phyloP scores from a whole-genome alignment of 169 alveolate species.

The Cryptosporidium sp. region DNA sequence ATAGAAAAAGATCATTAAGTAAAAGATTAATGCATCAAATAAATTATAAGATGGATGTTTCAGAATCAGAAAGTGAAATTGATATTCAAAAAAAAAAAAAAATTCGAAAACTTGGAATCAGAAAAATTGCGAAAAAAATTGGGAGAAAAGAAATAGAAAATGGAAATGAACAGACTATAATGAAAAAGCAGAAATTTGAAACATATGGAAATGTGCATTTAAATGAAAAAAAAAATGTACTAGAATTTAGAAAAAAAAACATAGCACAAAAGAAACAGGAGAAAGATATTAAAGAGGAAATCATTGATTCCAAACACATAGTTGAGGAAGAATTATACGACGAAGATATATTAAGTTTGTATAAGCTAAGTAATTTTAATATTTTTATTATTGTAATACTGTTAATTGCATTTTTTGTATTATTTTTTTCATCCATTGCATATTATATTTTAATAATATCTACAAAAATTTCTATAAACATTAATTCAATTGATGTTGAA shows the following conservation, averaged over 20 bases:
- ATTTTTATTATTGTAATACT: background rate
- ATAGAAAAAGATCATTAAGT: conserved; percentile 43
- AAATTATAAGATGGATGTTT: conserved; percentile 42
- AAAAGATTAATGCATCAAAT: conserved; percentile 29
- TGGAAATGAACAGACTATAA: background rate
- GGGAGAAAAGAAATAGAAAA: conserved; percentile 28
- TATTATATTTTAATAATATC: conserved; percentile 24
- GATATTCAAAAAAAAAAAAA: conserved; percentile 7
- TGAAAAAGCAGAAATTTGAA: background rate
- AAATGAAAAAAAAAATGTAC: conserved; percentile 37
- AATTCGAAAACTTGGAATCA: conserved; percentile 8
- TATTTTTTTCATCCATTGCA: conserved; percentile 26
- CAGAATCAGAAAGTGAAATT: conserved; percentile 48
- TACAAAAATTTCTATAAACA: conserved; percentile 16
- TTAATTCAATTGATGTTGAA: conserved; percentile 47
- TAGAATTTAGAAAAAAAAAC: conserved; percentile 32
- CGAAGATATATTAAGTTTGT: conserved; percentile 57
- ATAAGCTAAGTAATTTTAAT: conserved; percentile 42
- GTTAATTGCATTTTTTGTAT: conserved; percentile 20
- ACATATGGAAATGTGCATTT: background rate
- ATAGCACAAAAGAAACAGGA: background rate
- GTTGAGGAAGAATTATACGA: conserved; percentile 29
- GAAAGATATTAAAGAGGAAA: conserved; percentile 3
- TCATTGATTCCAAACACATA: background rate
- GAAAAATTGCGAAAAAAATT: conserved; percentile 17